Evolutionary conservation across 2,329 filamentous ascomycete genomes (phyloP).

Genomic region (Ceratocystis huliohia): DNA sequence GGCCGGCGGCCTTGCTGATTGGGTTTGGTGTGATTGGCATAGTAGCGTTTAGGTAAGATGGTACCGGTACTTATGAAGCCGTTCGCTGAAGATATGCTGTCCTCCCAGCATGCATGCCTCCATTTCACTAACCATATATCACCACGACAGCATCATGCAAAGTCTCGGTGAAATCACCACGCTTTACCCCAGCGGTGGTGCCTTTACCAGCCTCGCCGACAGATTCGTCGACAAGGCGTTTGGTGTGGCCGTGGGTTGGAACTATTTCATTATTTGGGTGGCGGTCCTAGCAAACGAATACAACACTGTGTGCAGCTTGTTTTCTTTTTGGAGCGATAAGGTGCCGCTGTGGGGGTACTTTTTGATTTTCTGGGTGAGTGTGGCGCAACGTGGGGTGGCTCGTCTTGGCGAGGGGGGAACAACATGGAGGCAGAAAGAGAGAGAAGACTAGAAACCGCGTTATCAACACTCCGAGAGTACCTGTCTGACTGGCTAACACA

Average conservation of each 20-base stretch:
- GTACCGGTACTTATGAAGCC: too few species aligned
- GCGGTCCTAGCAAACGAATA: conserved; percentile 54
- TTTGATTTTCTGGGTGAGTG: conserved; percentile 54
- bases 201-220: conserved; percentile 57
- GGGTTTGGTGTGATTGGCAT: conserved; percentile 57
- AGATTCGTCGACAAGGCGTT: conserved; percentile 60
- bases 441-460: neutral
- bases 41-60: conserved; percentile 21
- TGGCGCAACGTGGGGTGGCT: neutral
- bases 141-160: conserved; percentile 45
- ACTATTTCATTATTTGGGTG: conserved; percentile 57
- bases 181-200: conserved; percentile 56
- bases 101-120: too few species aligned
- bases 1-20: conserved; percentile 59
- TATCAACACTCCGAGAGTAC: neutral
- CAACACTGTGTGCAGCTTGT: conserved; percentile 53
- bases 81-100: too few species aligned
- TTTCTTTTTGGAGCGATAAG: conserved; percentile 51
- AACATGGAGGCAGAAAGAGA: neutral
- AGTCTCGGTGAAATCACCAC: conserved; percentile 63
- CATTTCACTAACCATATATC: neutral
- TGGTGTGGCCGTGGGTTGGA: conserved; percentile 57
- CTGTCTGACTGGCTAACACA: neutral
- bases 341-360: conserved; percentile 56
- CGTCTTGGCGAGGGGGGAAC: neutral